These are phyloP conservation scores for Kwoniella sp. DNA, from an alignment of 768 basidiomycete genomes.

Conservation along the genomic window DNA sequence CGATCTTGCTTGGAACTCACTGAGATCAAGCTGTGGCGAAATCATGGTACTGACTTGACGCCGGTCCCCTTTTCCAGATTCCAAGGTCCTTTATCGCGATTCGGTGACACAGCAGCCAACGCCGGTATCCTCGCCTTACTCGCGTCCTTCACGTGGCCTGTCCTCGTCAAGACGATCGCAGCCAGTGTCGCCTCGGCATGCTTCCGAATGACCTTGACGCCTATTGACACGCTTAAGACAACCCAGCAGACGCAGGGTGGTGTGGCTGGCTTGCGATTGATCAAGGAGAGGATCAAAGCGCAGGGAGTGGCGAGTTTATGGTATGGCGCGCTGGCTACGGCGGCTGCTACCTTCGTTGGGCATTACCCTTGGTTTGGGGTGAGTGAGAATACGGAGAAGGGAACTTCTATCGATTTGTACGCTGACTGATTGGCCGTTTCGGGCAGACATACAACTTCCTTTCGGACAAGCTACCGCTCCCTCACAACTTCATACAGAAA, in stretches of 20 bases:
- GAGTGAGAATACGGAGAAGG: slow-evolving; percentile 16
- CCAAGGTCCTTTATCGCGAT: slow-evolving; percentile 62
- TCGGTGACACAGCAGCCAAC: slow-evolving; percentile 95
- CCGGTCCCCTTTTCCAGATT: slow-evolving; percentile 32
- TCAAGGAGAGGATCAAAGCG: slow-evolving; percentile 68
- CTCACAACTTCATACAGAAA: slow-evolving; percentile 63
- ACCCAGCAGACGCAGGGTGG: slow-evolving; percentile 90
- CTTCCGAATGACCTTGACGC: slow-evolving; percentile 89
- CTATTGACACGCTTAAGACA: slow-evolving; percentile 92
- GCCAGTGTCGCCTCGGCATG: slow-evolving; percentile 76
- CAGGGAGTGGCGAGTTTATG: slow-evolving; percentile 79
- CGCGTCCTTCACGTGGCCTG: slow-evolving; percentile 66
- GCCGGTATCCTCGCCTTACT: slow-evolving; percentile 86
- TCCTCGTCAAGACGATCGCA: slow-evolving; percentile 78
- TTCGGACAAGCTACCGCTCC: slow-evolving; percentile 64
- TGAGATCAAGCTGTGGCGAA: too few species aligned
- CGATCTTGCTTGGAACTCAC: too few species aligned
- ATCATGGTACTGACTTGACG: background rate
- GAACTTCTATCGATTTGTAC: background rate
- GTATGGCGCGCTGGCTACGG: slow-evolving; percentile 90
- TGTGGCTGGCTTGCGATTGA: slow-evolving; percentile 64
- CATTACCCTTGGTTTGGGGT: slow-evolving; percentile 62
- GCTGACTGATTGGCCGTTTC: slow-evolving; percentile 5
- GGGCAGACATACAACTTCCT: slow-evolving; percentile 72
- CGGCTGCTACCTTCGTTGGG: slow-evolving; percentile 90